A percentile compares a stretch with the other conserved stretches of the same genome.
Evolutionary conservation across 2,329 filamentous ascomycete species (phyloP).

Genomic region (Corynespora cassiicola): DNA sequence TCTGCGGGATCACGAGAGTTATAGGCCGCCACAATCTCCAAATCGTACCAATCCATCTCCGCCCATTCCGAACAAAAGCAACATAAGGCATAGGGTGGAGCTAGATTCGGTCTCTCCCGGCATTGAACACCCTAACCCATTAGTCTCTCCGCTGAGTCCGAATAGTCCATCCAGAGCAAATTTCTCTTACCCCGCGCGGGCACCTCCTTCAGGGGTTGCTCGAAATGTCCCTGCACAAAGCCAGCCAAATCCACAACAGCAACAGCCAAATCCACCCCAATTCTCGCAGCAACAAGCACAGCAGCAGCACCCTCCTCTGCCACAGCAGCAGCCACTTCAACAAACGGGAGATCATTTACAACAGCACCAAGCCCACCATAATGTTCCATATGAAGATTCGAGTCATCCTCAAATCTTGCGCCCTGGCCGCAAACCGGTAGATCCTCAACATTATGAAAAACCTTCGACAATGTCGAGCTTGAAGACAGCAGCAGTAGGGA

Average conservation of each 20-base stretch:
- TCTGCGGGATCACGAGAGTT: slow-evolving; percentile 10
- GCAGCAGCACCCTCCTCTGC: neutral
- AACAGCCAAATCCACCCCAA: neutral
- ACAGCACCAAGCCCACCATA: slow-evolving; percentile 21
- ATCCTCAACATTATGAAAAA: slow-evolving; percentile 16
- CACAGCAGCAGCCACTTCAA: neutral
- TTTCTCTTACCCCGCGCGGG: slow-evolving; percentile 43
- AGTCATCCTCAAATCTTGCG: slow-evolving; percentile 28
- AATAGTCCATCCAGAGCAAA: slow-evolving; percentile 36
- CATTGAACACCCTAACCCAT: slow-evolving; percentile 39
- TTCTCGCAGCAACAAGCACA: slow-evolving; percentile 3
- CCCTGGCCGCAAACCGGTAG: slow-evolving; percentile 28
- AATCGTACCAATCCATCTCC: slow-evolving; percentile 28
- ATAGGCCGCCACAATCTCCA: slow-evolving; percentile 9
- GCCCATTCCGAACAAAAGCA: slow-evolving; percentile 42
- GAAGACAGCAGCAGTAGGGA: slow-evolving; percentile 41
- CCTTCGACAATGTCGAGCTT: slow-evolving; percentile 40
- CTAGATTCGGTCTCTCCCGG: slow-evolving; percentile 41
- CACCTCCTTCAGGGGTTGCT: slow-evolving; percentile 39
- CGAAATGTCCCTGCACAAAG: slow-evolving; percentile 29
- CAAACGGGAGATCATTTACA: slow-evolving; percentile 17
- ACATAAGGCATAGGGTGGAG: slow-evolving; percentile 43
- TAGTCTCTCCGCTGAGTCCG: slow-evolving; percentile 34
- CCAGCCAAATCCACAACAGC: slow-evolving; percentile 1
- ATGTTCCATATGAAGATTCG: slow-evolving; percentile 19